Conservation (phyloP, 192 early-diverging fungal species). For the Spinellus fusiger region DNA sequence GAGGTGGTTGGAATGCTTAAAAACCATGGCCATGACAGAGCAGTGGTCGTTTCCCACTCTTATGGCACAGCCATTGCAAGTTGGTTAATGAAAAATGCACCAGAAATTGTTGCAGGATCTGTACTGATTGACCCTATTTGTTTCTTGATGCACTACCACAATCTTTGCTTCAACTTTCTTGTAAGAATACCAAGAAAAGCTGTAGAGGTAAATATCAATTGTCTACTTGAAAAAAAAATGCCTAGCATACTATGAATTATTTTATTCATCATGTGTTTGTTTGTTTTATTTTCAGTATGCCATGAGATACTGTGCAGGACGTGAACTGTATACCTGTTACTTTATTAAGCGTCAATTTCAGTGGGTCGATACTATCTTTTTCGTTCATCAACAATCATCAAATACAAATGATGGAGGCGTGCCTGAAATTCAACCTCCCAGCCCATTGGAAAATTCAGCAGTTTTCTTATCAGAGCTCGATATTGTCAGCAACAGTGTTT, state of each 20-base stretch:
- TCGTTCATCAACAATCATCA: constrained; percentile 11
- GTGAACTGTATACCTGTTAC: constrained; percentile 58
- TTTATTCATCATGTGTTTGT: not conserved
- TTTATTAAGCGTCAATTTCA: constrained; percentile 50
- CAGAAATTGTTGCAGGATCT: constrained; percentile 42
- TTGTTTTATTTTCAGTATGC: constrained; percentile 33
- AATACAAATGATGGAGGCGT: not conserved
- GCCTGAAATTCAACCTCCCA: not conserved
- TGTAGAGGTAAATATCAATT: constrained; percentile 22
- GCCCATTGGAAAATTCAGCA: constrained; percentile 8
- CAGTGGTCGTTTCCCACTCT: constrained; percentile 61
- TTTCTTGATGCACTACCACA: constrained; percentile 55
- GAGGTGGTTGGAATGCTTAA: constrained; percentile 53
- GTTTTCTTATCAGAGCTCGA: constrained; percentile 45
- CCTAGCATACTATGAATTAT: not conserved
- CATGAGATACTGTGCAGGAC: constrained; percentile 49
- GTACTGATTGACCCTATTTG: constrained; percentile 64
- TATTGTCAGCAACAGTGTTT: constrained; percentile 30
- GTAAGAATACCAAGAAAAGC: constrained; percentile 34
- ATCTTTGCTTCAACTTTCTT: constrained; percentile 59
- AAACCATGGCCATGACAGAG: constrained; percentile 41
- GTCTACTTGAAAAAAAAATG: not conserved
- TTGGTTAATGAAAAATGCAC: constrained; percentile 51
- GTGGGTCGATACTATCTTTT: constrained; percentile 41
- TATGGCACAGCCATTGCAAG: constrained; percentile 54